Conservation (phyloP, 164 flowering plant species). For the Liquidambar formosana region DNA sequence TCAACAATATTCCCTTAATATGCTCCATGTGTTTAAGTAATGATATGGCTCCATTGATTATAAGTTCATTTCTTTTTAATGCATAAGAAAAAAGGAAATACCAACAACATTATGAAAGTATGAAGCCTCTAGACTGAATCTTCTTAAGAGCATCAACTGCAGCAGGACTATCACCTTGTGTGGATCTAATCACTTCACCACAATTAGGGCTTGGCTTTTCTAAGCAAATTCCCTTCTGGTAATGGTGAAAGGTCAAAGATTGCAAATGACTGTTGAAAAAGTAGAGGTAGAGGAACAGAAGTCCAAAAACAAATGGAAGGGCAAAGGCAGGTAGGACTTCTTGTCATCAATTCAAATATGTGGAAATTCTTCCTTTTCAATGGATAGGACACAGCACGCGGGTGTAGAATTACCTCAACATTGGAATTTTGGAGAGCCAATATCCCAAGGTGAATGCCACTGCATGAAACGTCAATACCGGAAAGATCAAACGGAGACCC, state of each 20-base stretch:
- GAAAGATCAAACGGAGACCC: slow-evolving; percentile 71
- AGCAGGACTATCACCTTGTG: too few species aligned
- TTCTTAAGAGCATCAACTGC: too few species aligned
- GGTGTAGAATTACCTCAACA: slow-evolving; percentile 51
- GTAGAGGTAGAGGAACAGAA: background rate
- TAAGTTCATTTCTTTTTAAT: too few species aligned
- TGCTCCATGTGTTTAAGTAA: too few species aligned
- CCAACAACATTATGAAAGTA: too few species aligned
- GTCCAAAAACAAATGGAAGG: background rate
- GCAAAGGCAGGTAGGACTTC: background rate
- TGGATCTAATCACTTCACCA: too few species aligned
- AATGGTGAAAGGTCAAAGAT: background rate
- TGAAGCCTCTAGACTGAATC: too few species aligned
- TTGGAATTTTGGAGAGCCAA: slow-evolving; percentile 77
- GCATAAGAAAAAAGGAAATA: too few species aligned
- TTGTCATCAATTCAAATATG: background rate
- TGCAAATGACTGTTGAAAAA: background rate
- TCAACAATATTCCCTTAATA: too few species aligned
- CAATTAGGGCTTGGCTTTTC: too few species aligned
- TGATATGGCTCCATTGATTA: too few species aligned
- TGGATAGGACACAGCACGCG: background rate
- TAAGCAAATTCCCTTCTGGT: too few species aligned
- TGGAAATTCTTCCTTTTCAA: background rate
- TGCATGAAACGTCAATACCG: slow-evolving; percentile 77
- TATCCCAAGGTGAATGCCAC: slow-evolving; percentile 73